phyloP scores from a whole-genome alignment of 495 filamentous ascomycete genomes.

The Talaromyces adpressus region DNA sequence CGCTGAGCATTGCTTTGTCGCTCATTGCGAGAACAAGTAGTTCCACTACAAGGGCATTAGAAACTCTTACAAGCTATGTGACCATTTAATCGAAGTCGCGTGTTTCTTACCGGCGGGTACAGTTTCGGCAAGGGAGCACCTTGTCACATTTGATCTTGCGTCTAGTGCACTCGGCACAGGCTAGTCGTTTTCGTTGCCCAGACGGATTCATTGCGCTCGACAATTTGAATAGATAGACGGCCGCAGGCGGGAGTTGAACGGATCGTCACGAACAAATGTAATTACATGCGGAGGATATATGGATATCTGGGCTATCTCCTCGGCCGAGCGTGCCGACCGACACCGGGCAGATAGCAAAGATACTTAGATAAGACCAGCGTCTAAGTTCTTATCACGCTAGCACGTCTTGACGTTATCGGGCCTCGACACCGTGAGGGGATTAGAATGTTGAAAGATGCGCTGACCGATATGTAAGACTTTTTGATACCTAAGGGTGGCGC shows the following conservation, averaged over 20 bases:
- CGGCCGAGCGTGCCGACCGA: neutral
- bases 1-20: neutral
- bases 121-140: constrained; percentile 22
- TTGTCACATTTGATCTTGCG: constrained; percentile 25
- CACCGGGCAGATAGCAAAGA: too few relatives aligned
- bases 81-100: neutral
- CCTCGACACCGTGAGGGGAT: too few relatives aligned
- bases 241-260: neutral
- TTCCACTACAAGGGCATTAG: neutral
- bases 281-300: constrained; percentile 3
- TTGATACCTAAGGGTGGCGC: too few relatives aligned
- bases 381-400: too few relatives aligned
- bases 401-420: too few relatives aligned
- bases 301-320: constrained; percentile 1
- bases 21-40: constrained; percentile 3
- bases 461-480: neutral
- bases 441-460: neutral
- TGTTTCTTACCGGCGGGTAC: constrained; percentile 13
- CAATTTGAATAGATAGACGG: neutral
- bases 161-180: constrained; percentile 18
- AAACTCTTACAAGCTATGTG: neutral
- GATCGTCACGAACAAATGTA: neutral
- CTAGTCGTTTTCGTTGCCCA: constrained; percentile 10
- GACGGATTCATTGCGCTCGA: constrained; percentile 3
- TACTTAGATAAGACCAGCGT: too few relatives aligned